phyloP scores from a whole-genome alignment of 2,329 filamentous ascomycete genomes.

The Aspergillus eucalypticola region DNA sequence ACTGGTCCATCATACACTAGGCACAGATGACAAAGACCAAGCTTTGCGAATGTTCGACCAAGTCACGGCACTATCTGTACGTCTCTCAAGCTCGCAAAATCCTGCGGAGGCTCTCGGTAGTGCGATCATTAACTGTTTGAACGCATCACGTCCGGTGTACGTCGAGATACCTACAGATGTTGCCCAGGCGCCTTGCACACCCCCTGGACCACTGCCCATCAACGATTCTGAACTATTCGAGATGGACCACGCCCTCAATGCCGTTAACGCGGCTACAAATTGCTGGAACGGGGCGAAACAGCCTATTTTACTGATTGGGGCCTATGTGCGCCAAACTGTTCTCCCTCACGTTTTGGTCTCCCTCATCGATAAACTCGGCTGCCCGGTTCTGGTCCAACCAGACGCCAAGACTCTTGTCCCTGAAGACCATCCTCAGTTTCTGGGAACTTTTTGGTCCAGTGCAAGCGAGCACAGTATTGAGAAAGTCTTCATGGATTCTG shows the following conservation, averaged over 20 bases:
- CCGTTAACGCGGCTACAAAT: no score
- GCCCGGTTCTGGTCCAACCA: slow-evolving; percentile 5
- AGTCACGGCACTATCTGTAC: slow-evolving; percentile 3
- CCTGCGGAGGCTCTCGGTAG: not conserved
- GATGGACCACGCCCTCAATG: no score
- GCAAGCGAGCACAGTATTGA: not conserved
- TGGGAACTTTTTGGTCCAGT: slow-evolving; percentile 9
- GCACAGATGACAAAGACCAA: slow-evolving; percentile 1
- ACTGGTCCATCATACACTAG: slow-evolving; percentile 12
- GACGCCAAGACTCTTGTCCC: slow-evolving; percentile 10
- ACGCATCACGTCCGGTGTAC: slow-evolving; percentile 10
- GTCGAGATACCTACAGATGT: slow-evolving; percentile 13
- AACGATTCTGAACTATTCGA: no score
- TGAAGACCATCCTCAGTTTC: slow-evolving; percentile 8
- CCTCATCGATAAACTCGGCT: slow-evolving; percentile 10
- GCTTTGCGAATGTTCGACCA: slow-evolving; percentile 7
- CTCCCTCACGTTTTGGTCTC: not conserved
- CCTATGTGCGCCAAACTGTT: not conserved
- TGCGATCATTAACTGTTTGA: slow-evolving; percentile 3
- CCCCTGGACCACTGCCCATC: not conserved
- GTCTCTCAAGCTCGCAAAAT: not conserved
- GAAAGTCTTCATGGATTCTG: not conserved
- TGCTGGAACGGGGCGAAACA: not conserved
- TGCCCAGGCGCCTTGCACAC: not conserved
- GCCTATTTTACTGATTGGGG: slow-evolving; percentile 3